Base-by-base conservation (phyloP, 148 eudicot species). In the Silene uniflora region DNA sequence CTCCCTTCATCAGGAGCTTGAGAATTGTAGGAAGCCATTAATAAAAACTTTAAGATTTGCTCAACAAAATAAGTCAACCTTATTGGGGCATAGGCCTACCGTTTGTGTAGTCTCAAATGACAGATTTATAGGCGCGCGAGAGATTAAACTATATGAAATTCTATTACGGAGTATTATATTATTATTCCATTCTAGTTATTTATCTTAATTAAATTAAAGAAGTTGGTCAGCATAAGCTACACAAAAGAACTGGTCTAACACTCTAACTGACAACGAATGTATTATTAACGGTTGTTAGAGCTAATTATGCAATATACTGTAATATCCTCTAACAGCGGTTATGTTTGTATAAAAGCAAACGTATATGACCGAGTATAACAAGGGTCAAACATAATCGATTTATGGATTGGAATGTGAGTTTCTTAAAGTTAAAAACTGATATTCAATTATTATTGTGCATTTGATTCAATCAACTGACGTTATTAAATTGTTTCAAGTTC, bases 1-100 rank as follows among this genome's bases (percentile, higher is more conserved):
- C 69, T 22, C 3, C 81, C 84, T 68, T 77, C 78, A 39, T 59
- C 39, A 52, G 78, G 81, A 23, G 67, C 66, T 70, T 80, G 58
- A 39, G 32, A 7, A 58, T 72, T 47, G 62, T 54, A 71, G 62
- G 69, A 72, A 52, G 58, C 46, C 83, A 81, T 81, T 21, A 3
- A 5, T 58, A 17, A 17, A 21, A 8, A 46, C 10, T 6, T 63
- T 12, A 29, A 19, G 1, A 49, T n/a, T 68, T 42, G 17, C 29
- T 68, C 54, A 68, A 68, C 10, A 0, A 11, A 35, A 18, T 39
- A 19, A 9, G 27, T 7, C 7, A 19, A 69, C 2, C 10, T 19
- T 69, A 44, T 10, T 69, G 58, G 17, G 10, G 56, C 56, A 52
- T 52, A 12, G 44, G 56, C 56, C 16, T 19, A 6, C 23, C 5